Evolutionary conservation across 2,329 filamentous ascomycete genomes (phyloP).

Genomic region (Colletotrichum lini): DNA sequence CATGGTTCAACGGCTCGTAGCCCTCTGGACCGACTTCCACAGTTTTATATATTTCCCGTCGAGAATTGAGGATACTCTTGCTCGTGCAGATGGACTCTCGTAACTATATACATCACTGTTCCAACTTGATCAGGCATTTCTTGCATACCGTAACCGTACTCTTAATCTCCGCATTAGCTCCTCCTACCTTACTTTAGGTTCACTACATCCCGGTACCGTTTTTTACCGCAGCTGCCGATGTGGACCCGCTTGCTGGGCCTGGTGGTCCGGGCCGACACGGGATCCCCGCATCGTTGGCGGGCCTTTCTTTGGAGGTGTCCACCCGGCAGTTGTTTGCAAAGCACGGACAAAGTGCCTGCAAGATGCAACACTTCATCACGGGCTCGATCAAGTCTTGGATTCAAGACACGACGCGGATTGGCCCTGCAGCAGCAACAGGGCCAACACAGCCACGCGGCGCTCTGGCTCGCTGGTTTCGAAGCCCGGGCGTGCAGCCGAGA

Average conservation of each 20-base stretch:
- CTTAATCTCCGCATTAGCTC: no score
- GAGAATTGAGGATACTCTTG: no score
- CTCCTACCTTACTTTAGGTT: no score
- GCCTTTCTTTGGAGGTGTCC: neutral
- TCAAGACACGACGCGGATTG: neutral
- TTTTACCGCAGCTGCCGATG: neutral
- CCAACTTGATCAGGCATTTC: no score
- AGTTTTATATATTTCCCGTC: no score
- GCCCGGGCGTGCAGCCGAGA: slow-evolving; percentile 10
- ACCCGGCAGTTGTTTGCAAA: neutral
- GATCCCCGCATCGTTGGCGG: neutral
- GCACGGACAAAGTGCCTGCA: neutral
- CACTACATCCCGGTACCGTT: neutral
- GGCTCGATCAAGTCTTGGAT: neutral
- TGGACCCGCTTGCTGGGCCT: neutral
- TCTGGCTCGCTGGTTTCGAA: slow-evolving; percentile 1
- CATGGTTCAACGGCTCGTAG: no score
- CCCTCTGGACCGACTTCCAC: no score
- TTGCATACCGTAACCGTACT: no score
- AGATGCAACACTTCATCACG: neutral
- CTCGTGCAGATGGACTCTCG: no score
- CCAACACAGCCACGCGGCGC: slow-evolving; percentile 15
- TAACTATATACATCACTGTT: no score
- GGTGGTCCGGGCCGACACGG: slow-evolving; percentile 1
- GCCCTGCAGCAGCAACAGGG: neutral